Percentiles rank a stretch among this genome's conserved stretches.
Conservation (phyloP, 2,329 filamentous ascomycete species). For the Clonostachys rosea region DNA sequence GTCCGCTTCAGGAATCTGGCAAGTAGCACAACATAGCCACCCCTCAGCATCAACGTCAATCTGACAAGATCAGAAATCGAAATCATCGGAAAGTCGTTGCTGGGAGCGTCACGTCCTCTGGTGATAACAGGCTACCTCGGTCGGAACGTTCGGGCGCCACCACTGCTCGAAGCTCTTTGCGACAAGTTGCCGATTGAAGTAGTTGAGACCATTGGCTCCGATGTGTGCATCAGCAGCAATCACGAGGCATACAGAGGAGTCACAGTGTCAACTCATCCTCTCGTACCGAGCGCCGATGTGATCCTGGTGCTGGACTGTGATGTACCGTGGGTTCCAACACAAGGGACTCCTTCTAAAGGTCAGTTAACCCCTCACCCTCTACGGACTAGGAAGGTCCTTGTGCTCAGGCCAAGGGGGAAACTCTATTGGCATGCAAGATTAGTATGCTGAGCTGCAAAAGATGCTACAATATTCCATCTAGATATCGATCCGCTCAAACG, state of each 20-base stretch:
- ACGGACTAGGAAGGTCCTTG: no score
- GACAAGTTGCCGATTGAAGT: slow-evolving; percentile 67
- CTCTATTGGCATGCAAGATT: slow-evolving; percentile 12
- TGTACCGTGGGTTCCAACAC: slow-evolving; percentile 89
- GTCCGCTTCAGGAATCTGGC: slow-evolving; percentile 52
- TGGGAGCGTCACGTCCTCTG: slow-evolving; percentile 60
- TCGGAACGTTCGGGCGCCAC: slow-evolving; percentile 59
- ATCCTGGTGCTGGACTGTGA: slow-evolving; percentile 87
- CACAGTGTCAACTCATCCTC: slow-evolving; percentile 68
- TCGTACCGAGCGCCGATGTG: slow-evolving; percentile 72
- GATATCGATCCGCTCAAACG: slow-evolving; percentile 65
- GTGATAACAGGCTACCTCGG: slow-evolving; percentile 69
- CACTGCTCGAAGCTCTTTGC: slow-evolving; percentile 61
- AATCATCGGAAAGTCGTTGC: slow-evolving; percentile 57
- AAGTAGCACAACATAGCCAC: slow-evolving; percentile 9
- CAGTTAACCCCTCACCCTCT: no score
- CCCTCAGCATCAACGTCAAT: no score
- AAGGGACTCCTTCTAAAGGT: no score
- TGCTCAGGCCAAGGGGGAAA: no score
- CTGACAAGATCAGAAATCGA: no score
- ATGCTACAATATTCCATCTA: slow-evolving; percentile 56
- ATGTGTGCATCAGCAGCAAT: slow-evolving; percentile 75
- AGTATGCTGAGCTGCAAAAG: slow-evolving; percentile 46
- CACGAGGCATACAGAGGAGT: slow-evolving; percentile 67
- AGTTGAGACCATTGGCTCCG: slow-evolving; percentile 71